A percentile compares a stretch with the other conserved stretches of the same genome.
These are phyloP conservation scores for Agrocybe chaxingu DNA, from an alignment of 768 basidiomycete species.

Conservation along the genomic window DNA sequence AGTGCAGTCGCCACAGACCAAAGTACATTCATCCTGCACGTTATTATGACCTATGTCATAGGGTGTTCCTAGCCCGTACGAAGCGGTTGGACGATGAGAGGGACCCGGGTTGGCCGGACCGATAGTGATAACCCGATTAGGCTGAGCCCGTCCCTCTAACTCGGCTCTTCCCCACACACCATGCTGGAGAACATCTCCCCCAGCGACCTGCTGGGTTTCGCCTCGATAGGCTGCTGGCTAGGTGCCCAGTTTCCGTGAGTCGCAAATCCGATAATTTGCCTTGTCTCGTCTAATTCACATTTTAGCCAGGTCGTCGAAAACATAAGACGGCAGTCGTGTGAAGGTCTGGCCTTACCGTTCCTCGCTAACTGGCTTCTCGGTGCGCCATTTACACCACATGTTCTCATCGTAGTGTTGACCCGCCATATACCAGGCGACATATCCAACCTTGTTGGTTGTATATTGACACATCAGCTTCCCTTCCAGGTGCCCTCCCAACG, in stretches of 20 bases:
- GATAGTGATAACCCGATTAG: conserved; percentile 2
- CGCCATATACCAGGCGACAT: conserved; percentile 63
- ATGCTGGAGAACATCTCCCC: conserved; percentile 30
- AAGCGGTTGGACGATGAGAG: not conserved
- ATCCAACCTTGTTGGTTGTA: conserved; percentile 88
- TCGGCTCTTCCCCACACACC: conserved; percentile 17
- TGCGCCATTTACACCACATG: conserved; percentile 28
- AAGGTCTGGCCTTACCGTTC: conserved; percentile 91
- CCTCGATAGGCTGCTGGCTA: conserved; percentile 77
- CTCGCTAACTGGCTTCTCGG: conserved; percentile 91
- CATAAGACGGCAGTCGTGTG: conserved; percentile 68
- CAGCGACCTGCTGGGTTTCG: conserved; percentile 68
- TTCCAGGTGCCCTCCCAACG: conserved; percentile 69
- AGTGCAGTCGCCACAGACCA: no score
- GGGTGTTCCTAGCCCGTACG: no score
- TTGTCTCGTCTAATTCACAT: not conserved
- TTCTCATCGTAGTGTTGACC: not conserved
- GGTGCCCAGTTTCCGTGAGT: conserved; percentile 88
- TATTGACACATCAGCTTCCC: conserved; percentile 89
- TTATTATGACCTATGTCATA: no score
- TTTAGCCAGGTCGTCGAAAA: conserved; percentile 84
- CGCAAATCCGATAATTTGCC: not conserved
- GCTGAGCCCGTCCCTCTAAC: conserved; percentile 4
- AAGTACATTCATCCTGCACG: no score
- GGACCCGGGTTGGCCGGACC: conserved; percentile 2